Conservation (phyloP, 1,284 basidiomycete species). For the Ustilago loliicola region DNA sequence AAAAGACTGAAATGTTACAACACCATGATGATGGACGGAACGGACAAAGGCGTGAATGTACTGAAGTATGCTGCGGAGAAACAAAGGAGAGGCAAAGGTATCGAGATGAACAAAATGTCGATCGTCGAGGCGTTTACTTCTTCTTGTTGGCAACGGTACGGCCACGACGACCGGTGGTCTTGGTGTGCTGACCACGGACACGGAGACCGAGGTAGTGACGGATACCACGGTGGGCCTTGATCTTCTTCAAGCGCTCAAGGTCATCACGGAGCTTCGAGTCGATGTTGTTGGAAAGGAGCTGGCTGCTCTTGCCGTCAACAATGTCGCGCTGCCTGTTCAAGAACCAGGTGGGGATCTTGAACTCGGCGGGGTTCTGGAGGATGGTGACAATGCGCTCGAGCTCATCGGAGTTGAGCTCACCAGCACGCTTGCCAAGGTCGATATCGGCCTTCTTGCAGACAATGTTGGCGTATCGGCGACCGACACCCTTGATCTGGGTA, state of each 20-base stretch:
- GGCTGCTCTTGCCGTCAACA: slow-evolving; percentile 94
- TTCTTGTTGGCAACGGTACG: slow-evolving; percentile 70
- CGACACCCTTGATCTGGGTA: slow-evolving; percentile 96
- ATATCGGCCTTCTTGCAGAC: slow-evolving; percentile 99
- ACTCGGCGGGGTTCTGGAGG: slow-evolving; percentile 99
- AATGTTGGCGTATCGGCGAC: slow-evolving; percentile 97
- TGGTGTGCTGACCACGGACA: slow-evolving; percentile 94
- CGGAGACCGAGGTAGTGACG: slow-evolving; percentile 97
- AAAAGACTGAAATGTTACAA: slow-evolving; percentile 50
- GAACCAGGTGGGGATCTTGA: slow-evolving; percentile 99
- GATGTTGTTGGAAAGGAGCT: slow-evolving; percentile 95
- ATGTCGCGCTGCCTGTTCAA: slow-evolving; percentile 99
- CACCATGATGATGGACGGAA: slow-evolving; percentile 43
- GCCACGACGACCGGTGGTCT: slow-evolving; percentile 86
- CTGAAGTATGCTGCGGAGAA: slow-evolving; percentile 41
- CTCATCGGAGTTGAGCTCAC: slow-evolving; percentile 95
- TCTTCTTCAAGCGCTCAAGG: slow-evolving; percentile 99
- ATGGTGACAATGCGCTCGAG: slow-evolving; percentile 99
- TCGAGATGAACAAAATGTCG: slow-evolving; percentile 4
- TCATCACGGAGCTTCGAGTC: slow-evolving; percentile 99
- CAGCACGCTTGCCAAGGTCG: slow-evolving; percentile 96
- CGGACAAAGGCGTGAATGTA: slow-evolving; percentile 20
- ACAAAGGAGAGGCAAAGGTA: slow-evolving; percentile 20
- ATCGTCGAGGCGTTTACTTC: slow-evolving; percentile 59
- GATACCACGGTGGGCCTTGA: slow-evolving; percentile 97